A percentile compares a stretch with the other conserved stretches of the same genome.
These are phyloP conservation scores for Thozetella sp. DNA, from an alignment of 495 filamentous ascomycete genomes.

Conservation along the genomic window DNA sequence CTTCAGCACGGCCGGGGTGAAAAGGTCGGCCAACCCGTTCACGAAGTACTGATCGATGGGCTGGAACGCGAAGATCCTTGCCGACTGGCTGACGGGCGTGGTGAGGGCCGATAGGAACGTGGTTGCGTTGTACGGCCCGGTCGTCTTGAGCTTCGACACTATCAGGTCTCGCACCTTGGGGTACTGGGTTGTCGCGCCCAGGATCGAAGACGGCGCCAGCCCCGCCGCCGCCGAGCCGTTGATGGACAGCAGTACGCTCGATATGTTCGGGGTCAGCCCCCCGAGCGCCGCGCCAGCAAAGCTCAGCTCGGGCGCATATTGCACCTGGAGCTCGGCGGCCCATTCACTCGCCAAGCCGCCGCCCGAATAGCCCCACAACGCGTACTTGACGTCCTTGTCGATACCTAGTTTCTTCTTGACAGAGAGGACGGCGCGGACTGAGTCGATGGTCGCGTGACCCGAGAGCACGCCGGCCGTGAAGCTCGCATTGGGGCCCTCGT, in stretches of 20 bases:
- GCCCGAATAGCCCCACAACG: constrained; percentile 55
- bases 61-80: constrained; percentile 21
- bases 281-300: constrained; percentile 52
- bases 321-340: constrained; percentile 49
- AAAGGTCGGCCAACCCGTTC: constrained; percentile 19
- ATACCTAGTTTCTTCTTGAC: constrained; percentile 7
- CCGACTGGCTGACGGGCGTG: constrained; percentile 10
- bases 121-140: constrained; percentile 8
- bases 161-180: constrained; percentile 13
- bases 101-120: constrained; percentile 21
- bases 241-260: not conserved
- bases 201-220: constrained; percentile 13
- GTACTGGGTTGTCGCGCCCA: constrained; percentile 16
- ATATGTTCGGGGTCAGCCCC: constrained; percentile 22
- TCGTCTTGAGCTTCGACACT: constrained; percentile 12
- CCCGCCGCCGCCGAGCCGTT: not conserved
- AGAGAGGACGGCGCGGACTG: constrained; percentile 37
- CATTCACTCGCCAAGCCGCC: constrained; percentile 52
- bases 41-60: constrained; percentile 34
- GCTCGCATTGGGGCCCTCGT: constrained; percentile 37
- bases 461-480: constrained; percentile 27
- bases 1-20: constrained; percentile 10
- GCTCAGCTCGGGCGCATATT: constrained; percentile 52
- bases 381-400: constrained; percentile 7
- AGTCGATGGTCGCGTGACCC: constrained; percentile 46